phyloP scores from a whole-genome alignment of 2,329 filamentous ascomycete species.

The Trichoderma koningii region DNA sequence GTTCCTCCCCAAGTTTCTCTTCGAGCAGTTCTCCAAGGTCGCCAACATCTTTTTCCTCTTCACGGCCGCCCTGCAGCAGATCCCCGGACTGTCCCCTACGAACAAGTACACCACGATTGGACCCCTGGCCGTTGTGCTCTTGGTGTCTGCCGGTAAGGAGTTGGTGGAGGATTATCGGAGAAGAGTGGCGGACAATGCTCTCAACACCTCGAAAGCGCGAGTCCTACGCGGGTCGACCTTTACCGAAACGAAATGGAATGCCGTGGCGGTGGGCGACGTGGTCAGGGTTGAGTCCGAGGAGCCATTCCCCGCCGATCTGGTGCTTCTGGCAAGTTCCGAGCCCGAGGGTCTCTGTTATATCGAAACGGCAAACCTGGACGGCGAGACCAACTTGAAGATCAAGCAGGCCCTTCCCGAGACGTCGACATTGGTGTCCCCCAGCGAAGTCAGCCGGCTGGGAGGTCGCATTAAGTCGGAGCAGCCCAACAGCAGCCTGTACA shows the following conservation, averaged over 20 bases:
- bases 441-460: conserved; percentile 80
- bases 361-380: conserved; percentile 95
- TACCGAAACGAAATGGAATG: conserved; percentile 87
- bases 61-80: conserved; percentile 91
- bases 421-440: conserved; percentile 78
- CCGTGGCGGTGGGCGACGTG: conserved; percentile 89
- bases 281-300: conserved; percentile 92
- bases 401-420: conserved; percentile 97
- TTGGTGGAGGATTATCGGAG: conserved; percentile 90
- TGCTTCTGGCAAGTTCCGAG: conserved; percentile 90
- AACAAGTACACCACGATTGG: conserved; percentile 96
- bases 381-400: conserved; percentile 98
- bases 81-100: conserved; percentile 90
- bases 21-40: conserved; percentile 98
- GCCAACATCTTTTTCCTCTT: conserved; percentile 99
- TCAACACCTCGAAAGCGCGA: conserved; percentile 85
- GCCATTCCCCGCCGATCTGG: conserved; percentile 90
- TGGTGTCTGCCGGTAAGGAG: conserved; percentile 96
- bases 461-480: conserved; percentile 92
- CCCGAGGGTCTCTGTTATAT: conserved; percentile 98
- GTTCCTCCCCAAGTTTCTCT: conserved; percentile 94
- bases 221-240: conserved; percentile 84
- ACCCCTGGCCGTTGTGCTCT: conserved; percentile 82
- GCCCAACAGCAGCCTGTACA: conserved; percentile 97
- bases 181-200: conserved; percentile 78